These are phyloP conservation scores for Parastagonospora avenae DNA, from an alignment of 2,329 filamentous ascomycete species.

Conservation along the genomic window DNA sequence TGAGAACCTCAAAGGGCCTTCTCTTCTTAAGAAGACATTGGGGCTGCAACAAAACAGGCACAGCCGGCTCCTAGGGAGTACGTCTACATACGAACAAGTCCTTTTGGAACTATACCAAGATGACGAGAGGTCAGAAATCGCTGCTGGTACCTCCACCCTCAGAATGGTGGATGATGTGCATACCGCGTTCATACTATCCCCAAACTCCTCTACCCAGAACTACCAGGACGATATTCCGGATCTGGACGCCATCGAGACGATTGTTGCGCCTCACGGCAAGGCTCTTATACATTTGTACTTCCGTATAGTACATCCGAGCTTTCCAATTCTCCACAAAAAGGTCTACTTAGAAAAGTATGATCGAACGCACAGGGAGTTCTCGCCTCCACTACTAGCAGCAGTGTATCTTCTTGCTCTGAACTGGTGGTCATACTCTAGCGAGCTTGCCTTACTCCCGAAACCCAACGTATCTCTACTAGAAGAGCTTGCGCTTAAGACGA, in stretches of 20 bases:
- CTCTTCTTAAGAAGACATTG: constrained; percentile 42
- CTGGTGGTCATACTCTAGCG: constrained; percentile 65
- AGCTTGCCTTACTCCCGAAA: constrained; percentile 53
- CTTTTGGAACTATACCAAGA: constrained; percentile 28
- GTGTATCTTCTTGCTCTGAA: constrained; percentile 67
- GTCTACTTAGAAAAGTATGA: constrained; percentile 67
- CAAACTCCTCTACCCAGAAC: constrained; percentile 33
- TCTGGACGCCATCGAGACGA: constrained; percentile 70
- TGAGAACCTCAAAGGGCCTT: constrained; percentile 40
- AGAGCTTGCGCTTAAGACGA: constrained; percentile 43
- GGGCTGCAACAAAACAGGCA: constrained; percentile 41
- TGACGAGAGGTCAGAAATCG: constrained; percentile 9
- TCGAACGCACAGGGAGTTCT: constrained; percentile 62
- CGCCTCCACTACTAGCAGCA: constrained; percentile 63
- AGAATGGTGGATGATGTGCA: constrained; percentile 30
- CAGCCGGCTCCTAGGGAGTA: constrained; percentile 34
- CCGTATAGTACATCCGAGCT: constrained; percentile 63
- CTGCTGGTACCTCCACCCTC: constrained; percentile 21
- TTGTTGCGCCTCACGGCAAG: constrained; percentile 73
- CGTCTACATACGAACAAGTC: constrained; percentile 34
- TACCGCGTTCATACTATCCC: constrained; percentile 33
- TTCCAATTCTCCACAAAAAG: constrained; percentile 64
- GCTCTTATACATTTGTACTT: constrained; percentile 77
- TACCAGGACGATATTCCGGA: constrained; percentile 51
- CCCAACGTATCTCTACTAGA: constrained; percentile 47